These are phyloP conservation scores for Mercurialis annua DNA, from an alignment of 345 rosid species.

Conservation along the genomic window DNA sequence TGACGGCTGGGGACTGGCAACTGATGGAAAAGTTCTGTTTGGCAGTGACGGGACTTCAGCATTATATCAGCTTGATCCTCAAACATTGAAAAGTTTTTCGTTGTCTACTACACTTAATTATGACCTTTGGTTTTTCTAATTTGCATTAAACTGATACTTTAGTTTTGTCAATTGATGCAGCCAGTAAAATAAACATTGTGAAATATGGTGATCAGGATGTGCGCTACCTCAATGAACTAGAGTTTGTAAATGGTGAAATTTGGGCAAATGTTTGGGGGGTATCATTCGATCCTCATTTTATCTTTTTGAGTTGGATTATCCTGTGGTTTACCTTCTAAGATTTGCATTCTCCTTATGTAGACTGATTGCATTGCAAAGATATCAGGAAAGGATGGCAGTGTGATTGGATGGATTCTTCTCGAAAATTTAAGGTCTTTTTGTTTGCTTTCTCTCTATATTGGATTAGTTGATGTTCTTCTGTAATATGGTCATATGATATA, in stretches of 20 bases:
- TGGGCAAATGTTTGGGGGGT: constrained; percentile 99
- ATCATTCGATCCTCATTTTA: constrained; percentile 16
- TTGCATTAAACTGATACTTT: neutral
- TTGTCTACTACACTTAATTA: constrained; percentile 4
- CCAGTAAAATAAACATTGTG: constrained; percentile 43
- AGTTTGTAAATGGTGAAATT: constrained; percentile 80
- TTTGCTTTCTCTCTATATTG: constrained; percentile 4
- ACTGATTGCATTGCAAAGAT: constrained; percentile 92
- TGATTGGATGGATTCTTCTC: constrained; percentile 87
- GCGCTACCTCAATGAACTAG: constrained; percentile 77
- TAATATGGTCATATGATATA: constrained; percentile 1
- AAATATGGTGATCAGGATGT: constrained; percentile 58
- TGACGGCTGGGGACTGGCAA: constrained; percentile 98
- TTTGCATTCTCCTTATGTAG: constrained; percentile 35
- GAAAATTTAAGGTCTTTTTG: constrained; percentile 55
- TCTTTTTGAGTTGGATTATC: constrained; percentile 1
- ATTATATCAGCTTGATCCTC: constrained; percentile 70
- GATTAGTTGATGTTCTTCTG: constrained; percentile 1
- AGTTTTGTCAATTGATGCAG: constrained; percentile 39
- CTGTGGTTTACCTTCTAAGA: constrained; percentile 9
- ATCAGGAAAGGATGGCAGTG: constrained; percentile 56
- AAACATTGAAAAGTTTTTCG: constrained; percentile 58
- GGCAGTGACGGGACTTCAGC: constrained; percentile 93
- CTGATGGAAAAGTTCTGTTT: constrained; percentile 75
- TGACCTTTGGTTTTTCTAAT: neutral